These are phyloP conservation scores for Nannochloropsis granulata DNA, from an alignment of 108 stramenopile genomes.

Conservation along the genomic window DNA sequence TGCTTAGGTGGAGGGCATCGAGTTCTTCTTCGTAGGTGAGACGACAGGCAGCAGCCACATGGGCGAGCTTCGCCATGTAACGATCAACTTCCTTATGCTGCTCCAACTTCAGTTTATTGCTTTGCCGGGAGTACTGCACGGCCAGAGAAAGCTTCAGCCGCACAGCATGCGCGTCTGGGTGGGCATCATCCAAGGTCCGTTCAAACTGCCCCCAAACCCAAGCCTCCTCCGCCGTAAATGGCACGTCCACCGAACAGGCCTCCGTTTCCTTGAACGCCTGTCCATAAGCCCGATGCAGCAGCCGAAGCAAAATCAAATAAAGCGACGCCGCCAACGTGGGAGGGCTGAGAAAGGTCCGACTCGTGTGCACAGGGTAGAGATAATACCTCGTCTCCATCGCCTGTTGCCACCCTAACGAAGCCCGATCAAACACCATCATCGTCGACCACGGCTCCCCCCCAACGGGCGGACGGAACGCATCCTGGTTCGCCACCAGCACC, in stretches of 20 bases:
- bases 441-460: slow-evolving; percentile 11
- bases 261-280: slow-evolving; percentile 21
- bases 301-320: slow-evolving; percentile 25
- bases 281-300: slow-evolving; percentile 21
- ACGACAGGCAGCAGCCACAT: slow-evolving; percentile 36
- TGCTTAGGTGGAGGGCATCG: slow-evolving; percentile 11
- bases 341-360: slow-evolving; percentile 6
- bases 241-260: slow-evolving; percentile 10
- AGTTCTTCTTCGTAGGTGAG: slow-evolving; percentile 41
- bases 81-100: slow-evolving; percentile 28
- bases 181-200: slow-evolving; percentile 12
- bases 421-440: slow-evolving; percentile 6
- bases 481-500: slow-evolving; percentile 20
- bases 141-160: slow-evolving; percentile 27
- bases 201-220: slow-evolving; percentile 2
- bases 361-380: slow-evolving; percentile 28
- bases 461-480: slow-evolving; percentile 2
- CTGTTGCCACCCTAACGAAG: background rate
- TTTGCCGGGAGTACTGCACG: slow-evolving; percentile 7
- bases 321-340: slow-evolving; percentile 11
- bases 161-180: slow-evolving; percentile 33
- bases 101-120: slow-evolving; percentile 12
- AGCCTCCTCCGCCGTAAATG: background rate
- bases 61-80: slow-evolving; percentile 24
- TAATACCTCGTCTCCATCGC: slow-evolving; percentile 12